Evolutionary conservation across 129 eudicot genomes (phyloP), one percentile per base, ranked within the genome.

Genomic region (Tagetes erecta): DNA sequence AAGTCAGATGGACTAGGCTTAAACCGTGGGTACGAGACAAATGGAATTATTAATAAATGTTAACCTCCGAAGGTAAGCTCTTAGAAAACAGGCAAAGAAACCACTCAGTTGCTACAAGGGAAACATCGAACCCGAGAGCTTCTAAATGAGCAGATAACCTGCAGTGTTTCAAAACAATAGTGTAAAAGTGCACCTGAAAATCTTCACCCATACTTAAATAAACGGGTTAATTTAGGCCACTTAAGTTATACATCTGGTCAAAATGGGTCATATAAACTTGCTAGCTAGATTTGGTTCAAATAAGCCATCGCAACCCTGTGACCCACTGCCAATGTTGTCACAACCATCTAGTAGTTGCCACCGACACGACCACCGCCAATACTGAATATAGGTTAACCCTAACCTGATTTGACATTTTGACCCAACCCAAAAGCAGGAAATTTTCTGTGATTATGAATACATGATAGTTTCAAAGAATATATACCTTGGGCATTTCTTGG

Each of bases 41-140:
- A 60, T 0, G 14, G 7, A 3, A 12, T 60, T 12, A 34, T 0
- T 35, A 44, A 40, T 14, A 42, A n/a, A 40, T 51, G 59, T 62
- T 10, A 50, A 91, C 98, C 98, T 93, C 98, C 8, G 98, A 93
- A 74, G 98, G 98, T 68, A 93, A 85, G 89, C 98, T 93, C 68
- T 93, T 93, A 40, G 92, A 86, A 66, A 90, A 93, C 64, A 93
- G 84, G 76, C 98, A 93, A 35, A 93, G 85, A 85, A 93, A 93
- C 98, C 98, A 93, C 70, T 93, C 97, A 3, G 98, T 93, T 65
- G 92, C 86, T 27, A 93, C 96, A 67, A 93, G 97, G 40, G 98
- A 87, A 73, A 90, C 92, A 83, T 93, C 98, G 47, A 90, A 93
- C 64, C 92, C 96, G 71, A 93, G 45, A 40, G 87, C 83, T 70